These are phyloP conservation scores for Phytophthora meadii DNA, from an alignment of 352 stramenopile species.

Conservation along the genomic window DNA sequence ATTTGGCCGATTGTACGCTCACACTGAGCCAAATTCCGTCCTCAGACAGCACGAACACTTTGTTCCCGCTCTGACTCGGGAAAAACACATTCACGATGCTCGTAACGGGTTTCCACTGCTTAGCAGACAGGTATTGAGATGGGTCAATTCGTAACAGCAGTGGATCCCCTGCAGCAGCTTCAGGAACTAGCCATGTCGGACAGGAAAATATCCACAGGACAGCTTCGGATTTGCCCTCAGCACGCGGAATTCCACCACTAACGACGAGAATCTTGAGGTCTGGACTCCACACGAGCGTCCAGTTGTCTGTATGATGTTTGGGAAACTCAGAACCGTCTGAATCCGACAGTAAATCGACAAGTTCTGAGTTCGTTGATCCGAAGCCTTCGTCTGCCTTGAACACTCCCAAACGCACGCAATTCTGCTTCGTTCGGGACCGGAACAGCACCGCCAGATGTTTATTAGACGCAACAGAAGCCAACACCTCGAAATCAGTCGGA, in stretches of 20 bases:
- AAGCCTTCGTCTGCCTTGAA: conserved; percentile 26
- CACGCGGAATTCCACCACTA: conserved; percentile 30
- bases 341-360: conserved; percentile 33
- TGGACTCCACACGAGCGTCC: conserved; percentile 60
- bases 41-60: conserved; percentile 50
- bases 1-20: conserved; percentile 55
- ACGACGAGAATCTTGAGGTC: conserved; percentile 62
- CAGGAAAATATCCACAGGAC: conserved; percentile 58
- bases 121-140: conserved; percentile 42
- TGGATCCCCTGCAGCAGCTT: not conserved
- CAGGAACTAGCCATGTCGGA: conserved; percentile 44
- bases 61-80: conserved; percentile 33
- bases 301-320: conserved; percentile 2
- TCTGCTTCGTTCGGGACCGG: conserved; percentile 26
- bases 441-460: conserved; percentile 47
- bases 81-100: conserved; percentile 56
- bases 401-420: conserved; percentile 42
- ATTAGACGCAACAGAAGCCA: conserved; percentile 23
- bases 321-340: not conserved
- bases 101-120: conserved; percentile 49
- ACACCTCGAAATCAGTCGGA: conserved; percentile 3
- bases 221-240: conserved; percentile 24
- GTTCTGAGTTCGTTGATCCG: not conserved
- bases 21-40: conserved; percentile 54
- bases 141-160: conserved; percentile 46